Base-by-base conservation (phyloP, 768 basidiomycete species). In the Macrolepiota fuliginosa region DNA sequence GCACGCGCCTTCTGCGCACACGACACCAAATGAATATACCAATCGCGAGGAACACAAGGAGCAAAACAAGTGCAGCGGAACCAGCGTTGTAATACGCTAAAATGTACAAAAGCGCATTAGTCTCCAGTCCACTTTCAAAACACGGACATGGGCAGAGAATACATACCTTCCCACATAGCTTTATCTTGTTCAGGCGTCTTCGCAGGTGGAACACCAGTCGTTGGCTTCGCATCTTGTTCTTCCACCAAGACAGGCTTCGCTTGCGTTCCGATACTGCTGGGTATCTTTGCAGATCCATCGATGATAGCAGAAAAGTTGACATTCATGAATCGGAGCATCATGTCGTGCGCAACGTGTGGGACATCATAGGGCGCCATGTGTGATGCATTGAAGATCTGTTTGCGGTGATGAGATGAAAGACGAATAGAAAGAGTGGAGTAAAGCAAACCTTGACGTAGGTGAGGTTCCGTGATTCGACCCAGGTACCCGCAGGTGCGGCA, bases 301-400 rank as follows among this genome's bases (percentile, higher is more conserved):
- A 88, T 78, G 61, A 98, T 82, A 1, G 86, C 81, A 25, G 89
- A 83, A 67, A 96, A 92, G 77, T 98, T 90, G 62, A 95, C 86
- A 54, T 86, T 89, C 89, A 98, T 93, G 79, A 99, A 99, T 13
- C 97, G 92, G 42, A 97, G 85, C 67, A 99, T 96, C 97, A 98
- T 98, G 73, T 99, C 97, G 72, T 98, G 94, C 3, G 96, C 81
- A 19, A 89, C 86, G 55, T 92, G 83, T 0, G 95, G 96, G 12
- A 91, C 79, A 73, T 99, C 96, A 72, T 79, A 90, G 12, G 91
- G 88, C 7, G 86, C 96, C 97, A 98, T 99, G 74, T 98, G 97
- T 0, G 96, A 98, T 2, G 94, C 92, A 62, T 94, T 92, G 73
- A 89, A 91, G 25, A 97, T 84, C 92, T 95, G 12, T 22, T 54